Conservation (phyloP, 2,329 filamentous ascomycete genomes). For the Penicillium sp. region DNA sequence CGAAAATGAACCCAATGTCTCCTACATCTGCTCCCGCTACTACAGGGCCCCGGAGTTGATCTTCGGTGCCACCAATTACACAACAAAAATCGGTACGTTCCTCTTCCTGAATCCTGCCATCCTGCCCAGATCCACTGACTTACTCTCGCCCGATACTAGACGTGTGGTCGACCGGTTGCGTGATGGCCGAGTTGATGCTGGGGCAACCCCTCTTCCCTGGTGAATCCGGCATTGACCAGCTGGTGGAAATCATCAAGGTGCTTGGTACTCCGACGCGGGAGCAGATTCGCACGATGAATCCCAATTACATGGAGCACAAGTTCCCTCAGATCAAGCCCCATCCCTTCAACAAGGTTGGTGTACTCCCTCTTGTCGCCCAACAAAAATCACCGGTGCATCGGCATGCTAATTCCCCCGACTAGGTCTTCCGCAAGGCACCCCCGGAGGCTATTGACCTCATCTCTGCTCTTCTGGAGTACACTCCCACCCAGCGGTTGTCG, state of each 20-base stretch:
- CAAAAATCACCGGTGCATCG: background rate
- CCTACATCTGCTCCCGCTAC: constrained; percentile 98
- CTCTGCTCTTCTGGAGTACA: constrained; percentile 90
- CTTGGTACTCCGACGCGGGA: constrained; percentile 93
- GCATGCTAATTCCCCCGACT: constrained; percentile 2
- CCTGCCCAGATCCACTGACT: constrained; percentile 4
- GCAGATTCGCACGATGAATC: constrained; percentile 99
- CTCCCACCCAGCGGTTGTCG: constrained; percentile 87
- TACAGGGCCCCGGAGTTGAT: constrained; percentile 97
- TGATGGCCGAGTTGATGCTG: constrained; percentile 99
- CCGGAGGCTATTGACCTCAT: constrained; percentile 91
- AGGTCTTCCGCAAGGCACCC: constrained; percentile 95
- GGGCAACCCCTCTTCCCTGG: constrained; percentile 96
- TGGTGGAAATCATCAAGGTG: constrained; percentile 99
- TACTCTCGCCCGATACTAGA: constrained; percentile 52
- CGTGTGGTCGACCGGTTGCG: constrained; percentile 98
- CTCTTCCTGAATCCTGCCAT: background rate
- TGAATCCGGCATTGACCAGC: constrained; percentile 95
- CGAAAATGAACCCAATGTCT: constrained; percentile 98
- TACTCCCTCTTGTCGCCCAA: background rate
- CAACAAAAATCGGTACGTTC: constrained; percentile 92
- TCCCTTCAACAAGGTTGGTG: constrained; percentile 86
- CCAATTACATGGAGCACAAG: constrained; percentile 99
- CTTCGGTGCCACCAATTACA: constrained; percentile 98
- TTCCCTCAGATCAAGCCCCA: constrained; percentile 99